These are phyloP conservation scores for Hyaloscypha variabilis DNA, from an alignment of 495 filamentous ascomycete genomes.

Conservation along the genomic window DNA sequence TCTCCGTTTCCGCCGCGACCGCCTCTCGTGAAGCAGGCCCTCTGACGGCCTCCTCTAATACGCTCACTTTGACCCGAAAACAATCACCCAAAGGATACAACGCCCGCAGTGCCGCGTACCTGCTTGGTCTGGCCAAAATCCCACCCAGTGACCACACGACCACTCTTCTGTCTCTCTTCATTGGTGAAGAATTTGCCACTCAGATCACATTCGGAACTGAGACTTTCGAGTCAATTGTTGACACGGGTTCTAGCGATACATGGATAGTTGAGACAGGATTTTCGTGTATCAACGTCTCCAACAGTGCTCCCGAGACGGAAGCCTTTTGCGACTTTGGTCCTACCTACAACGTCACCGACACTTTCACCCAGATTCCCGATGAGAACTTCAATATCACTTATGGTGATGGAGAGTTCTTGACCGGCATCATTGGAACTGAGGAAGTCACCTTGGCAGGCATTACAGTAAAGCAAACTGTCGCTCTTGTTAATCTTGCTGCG, in stretches of 20 bases:
- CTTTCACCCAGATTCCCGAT: constrained; percentile 42
- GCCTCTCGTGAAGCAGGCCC: too few relatives aligned
- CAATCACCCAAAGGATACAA: too few relatives aligned
- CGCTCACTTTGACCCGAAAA: too few relatives aligned
- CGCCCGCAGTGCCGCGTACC: too few relatives aligned
- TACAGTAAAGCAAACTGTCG: constrained; percentile 55
- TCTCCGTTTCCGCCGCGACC: too few relatives aligned
- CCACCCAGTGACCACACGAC: too few relatives aligned
- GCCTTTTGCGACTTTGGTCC: constrained; percentile 47
- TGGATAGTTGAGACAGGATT: constrained; percentile 54
- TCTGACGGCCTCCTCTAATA: too few relatives aligned
- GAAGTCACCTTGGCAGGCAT: constrained; percentile 55
- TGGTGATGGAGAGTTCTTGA: not conserved
- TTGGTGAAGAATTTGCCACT: too few relatives aligned
- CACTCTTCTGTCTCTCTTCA: too few relatives aligned
- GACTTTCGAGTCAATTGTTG: constrained; percentile 53
- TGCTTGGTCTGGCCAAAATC: too few relatives aligned
- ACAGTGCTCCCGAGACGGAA: constrained; percentile 28
- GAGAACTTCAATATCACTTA: constrained; percentile 60
- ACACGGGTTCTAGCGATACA: constrained; percentile 63
- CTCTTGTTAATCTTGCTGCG: constrained; percentile 46
- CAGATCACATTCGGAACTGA: constrained; percentile 40
- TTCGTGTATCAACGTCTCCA: constrained; percentile 41
- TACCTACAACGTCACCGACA: constrained; percentile 38
- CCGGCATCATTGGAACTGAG: constrained; percentile 57